Evolutionary conservation across 169 alveolate species (phyloP).

Genomic region (Neospora caninum): DNA sequence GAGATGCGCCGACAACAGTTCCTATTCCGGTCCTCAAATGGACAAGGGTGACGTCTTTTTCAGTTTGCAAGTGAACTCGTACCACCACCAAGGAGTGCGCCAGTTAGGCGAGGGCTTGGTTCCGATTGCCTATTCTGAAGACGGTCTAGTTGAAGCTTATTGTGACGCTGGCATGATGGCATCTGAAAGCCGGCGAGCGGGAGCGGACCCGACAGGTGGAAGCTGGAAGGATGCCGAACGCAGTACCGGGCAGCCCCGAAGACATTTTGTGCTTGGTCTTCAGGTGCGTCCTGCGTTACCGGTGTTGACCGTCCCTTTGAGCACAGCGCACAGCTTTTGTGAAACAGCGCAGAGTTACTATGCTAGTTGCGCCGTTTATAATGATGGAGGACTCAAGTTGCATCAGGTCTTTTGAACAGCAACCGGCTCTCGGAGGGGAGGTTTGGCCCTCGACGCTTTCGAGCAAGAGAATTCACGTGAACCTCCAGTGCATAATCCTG

Average conservation of each 20-base stretch:
- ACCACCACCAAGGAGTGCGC: conserved; percentile 60
- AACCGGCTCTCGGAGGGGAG: too few relatives aligned
- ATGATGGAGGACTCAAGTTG: too few relatives aligned
- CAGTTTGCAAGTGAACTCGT: conserved; percentile 43
- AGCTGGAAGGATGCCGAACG: neutral
- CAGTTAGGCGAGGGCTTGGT: conserved; percentile 24
- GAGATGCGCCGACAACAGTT: neutral
- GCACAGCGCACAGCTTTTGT: too few relatives aligned
- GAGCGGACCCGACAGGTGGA: neutral
- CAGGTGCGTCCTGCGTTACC: neutral
- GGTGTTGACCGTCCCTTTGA: neutral
- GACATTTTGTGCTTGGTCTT: neutral
- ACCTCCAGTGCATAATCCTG: neutral
- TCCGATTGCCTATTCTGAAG: conserved; percentile 49
- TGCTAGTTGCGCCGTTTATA: too few relatives aligned
- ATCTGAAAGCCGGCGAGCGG: neutral
- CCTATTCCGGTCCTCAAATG: neutral
- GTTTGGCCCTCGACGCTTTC: too few relatives aligned
- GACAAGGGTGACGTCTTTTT: neutral
- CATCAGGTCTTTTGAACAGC: too few relatives aligned
- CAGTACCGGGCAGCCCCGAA: neutral
- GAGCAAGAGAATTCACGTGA: too few relatives aligned
- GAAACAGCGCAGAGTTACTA: too few relatives aligned
- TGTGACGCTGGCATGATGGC: conserved; percentile 34
- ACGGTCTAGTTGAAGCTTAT: conserved; percentile 56